A percentile compares a stretch with the other conserved stretches of the same genome.
phyloP scores from a whole-genome alignment of 768 basidiomycete species.

The Gymnopilus dilepis region DNA sequence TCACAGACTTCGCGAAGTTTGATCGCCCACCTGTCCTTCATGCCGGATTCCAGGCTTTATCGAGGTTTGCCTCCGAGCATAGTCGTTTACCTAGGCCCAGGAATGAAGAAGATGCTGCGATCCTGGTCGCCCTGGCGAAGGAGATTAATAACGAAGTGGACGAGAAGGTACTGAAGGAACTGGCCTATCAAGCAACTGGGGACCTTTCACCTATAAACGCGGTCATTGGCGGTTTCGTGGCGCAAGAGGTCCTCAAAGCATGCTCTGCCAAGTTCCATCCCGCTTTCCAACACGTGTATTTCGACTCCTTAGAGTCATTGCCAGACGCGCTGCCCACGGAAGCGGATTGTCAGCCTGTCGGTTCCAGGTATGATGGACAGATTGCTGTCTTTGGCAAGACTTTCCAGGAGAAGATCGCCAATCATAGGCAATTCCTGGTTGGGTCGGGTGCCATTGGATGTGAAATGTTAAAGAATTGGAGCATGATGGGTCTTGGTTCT shows the following conservation, averaged over 20 bases:
- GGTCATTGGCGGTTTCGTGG: slow-evolving; percentile 96
- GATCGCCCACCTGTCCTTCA: slow-evolving; percentile 92
- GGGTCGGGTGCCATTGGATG: slow-evolving; percentile 99
- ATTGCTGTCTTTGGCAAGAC: slow-evolving; percentile 93
- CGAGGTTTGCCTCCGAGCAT: slow-evolving; percentile 69
- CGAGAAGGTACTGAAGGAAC: slow-evolving; percentile 81
- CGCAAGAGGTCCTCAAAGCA: slow-evolving; percentile 97
- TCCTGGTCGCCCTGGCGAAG: slow-evolving; percentile 78
- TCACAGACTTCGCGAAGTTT: slow-evolving; percentile 97
- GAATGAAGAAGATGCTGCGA: slow-evolving; percentile 78
- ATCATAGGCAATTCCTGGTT: slow-evolving; percentile 93
- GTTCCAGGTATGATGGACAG: slow-evolving; percentile 91
- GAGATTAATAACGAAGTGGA: slow-evolving; percentile 76
- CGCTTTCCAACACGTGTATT: slow-evolving; percentile 93
- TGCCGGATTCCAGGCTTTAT: slow-evolving; percentile 93
- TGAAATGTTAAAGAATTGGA: slow-evolving; percentile 99
- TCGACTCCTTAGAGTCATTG: slow-evolving; percentile 95
- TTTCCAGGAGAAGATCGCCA: slow-evolving; percentile 92
- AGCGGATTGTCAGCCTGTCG: slow-evolving; percentile 79
- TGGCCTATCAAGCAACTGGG: slow-evolving; percentile 91
- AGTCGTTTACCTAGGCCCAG: slow-evolving; percentile 81
- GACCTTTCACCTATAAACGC: slow-evolving; percentile 91
- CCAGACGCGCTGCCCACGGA: slow-evolving; percentile 79
- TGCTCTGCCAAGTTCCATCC: slow-evolving; percentile 98
- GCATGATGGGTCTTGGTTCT: slow-evolving; percentile 94